These are phyloP conservation scores for Termitomyces sp. DNA, from an alignment of 768 basidiomycete genomes.

Conservation along the genomic window DNA sequence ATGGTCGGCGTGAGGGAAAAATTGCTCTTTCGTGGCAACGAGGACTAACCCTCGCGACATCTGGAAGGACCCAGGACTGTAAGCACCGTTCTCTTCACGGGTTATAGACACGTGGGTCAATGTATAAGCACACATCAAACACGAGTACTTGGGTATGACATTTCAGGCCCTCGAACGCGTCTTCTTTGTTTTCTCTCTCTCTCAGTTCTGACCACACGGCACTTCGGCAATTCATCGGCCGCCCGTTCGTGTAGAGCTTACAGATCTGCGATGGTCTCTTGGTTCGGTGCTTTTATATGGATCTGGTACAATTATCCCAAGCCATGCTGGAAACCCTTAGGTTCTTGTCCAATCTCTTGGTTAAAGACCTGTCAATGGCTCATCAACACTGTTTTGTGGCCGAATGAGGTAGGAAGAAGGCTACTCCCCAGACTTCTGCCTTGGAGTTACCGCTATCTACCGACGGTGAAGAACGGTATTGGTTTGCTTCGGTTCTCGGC, in stretches of 20 bases:
- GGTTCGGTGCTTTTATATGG: constrained; percentile 4
- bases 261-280: constrained; percentile 13
- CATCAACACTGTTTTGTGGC: not conserved
- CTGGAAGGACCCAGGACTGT: not conserved
- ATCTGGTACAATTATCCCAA: not conserved
- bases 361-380: not conserved
- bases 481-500: not conserved
- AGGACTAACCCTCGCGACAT: not conserved
- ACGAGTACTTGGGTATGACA: too few species aligned
- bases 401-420: not conserved
- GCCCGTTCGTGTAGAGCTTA: not conserved
- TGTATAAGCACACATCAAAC: not conserved
- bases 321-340: not conserved
- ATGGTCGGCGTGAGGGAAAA: not conserved
- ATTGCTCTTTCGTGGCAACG: not conserved
- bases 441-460: too few species aligned
- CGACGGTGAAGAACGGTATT: constrained; percentile 4
- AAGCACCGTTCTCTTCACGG: not conserved
- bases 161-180: not conserved
- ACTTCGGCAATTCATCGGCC: constrained; percentile 15
- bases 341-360: not conserved
- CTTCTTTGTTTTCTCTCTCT: not conserved
- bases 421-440: constrained; percentile 6
- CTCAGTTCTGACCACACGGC: not conserved
- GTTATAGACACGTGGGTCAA: not conserved